Percentiles rank a stretch among this genome's conserved stretches.
Evolutionary conservation across 257 asterid species (phyloP).

Genomic region (Lavandula angustifolia): DNA sequence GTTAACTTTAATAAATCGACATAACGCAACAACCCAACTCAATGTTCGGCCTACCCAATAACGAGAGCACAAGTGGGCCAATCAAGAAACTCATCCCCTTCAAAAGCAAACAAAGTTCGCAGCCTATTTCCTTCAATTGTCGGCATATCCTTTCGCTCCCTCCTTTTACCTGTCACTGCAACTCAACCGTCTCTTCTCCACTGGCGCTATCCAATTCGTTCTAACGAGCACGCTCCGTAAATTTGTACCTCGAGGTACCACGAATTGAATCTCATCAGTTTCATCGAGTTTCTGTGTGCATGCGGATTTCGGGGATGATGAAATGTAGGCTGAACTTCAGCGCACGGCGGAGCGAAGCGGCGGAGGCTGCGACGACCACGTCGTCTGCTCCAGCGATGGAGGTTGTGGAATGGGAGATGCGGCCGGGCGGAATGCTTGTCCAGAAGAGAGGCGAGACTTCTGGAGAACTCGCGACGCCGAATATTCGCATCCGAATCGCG

Average conservation of each 20-base stretch:
- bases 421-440: slow-evolving; percentile 79
- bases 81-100: slow-evolving; percentile 28
- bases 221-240: slow-evolving; percentile 21
- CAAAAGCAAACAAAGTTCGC: slow-evolving; percentile 28
- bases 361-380: slow-evolving; percentile 32
- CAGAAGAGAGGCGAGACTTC: slow-evolving; percentile 51
- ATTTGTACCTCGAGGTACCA: too few species aligned
- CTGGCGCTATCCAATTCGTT: slow-evolving; percentile 31
- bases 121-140: slow-evolving; percentile 41
- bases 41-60: slow-evolving; percentile 24
- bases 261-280: not conserved
- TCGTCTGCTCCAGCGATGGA: slow-evolving; percentile 34
- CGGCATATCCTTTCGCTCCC: slow-evolving; percentile 46
- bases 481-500: slow-evolving; percentile 49
- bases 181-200: slow-evolving; percentile 25
- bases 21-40: not conserved
- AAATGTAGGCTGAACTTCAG: slow-evolving; percentile 42
- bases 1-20: too few species aligned
- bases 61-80: slow-evolving; percentile 41
- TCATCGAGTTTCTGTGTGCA: not conserved
- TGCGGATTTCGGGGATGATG: slow-evolving; percentile 35
- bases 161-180: slow-evolving; percentile 44
- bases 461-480: slow-evolving; percentile 28
- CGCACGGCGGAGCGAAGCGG: slow-evolving; percentile 30
- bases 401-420: slow-evolving; percentile 62